Base-by-base conservation (phyloP, 768 basidiomycete species). In the Lentinula aciculospora region DNA sequence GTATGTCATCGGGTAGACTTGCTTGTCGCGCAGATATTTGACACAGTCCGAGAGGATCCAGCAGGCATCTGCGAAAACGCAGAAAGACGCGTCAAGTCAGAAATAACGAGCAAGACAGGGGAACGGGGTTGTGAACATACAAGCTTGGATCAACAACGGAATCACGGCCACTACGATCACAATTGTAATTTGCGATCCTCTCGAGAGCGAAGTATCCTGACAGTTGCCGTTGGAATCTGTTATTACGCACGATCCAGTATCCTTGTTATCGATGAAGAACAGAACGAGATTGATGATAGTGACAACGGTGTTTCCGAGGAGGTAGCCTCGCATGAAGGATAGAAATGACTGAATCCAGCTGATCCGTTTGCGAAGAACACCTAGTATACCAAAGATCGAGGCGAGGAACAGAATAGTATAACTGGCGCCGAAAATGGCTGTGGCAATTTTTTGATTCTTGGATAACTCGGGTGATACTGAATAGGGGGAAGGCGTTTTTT, bases 1-100 rank as follows among this genome's bases (percentile, higher is more conserved):
- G 12, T 21, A 29, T 12, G 53, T 40, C 53, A 54, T 44, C 9
- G 37, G 37, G 29, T 44, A 44, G 15, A 44, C 53, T 21, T 54
- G 37, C 10, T 44, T 39, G 53, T 54, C 53, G 5, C 10, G 9
- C 21, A 56, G 31, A 21, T 56, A 56, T 37, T 45, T 56, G n/a
- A 56, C 55, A 32, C 55, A 56, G 27, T 46, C 55, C 2, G 55
- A 56, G 21, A 56, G 39, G 28, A 56, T 29, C 55, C 55, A 56
- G 44, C 55, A 56, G 21, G 25, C 55, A 56, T 56, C 55, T 56
- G 21, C 3, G 19, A 25, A 23, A 55, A 55, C n/a, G n/a, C n/a
- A 32, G 13, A 21, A 19, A 39, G 25, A 50, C 28, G 34, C 32
- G 34, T 53, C 10, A 27, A 28, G 42, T 15, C 5, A 2, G 19